Conservation (phyloP, 2,329 filamentous ascomycete genomes). For the Lecanicillium sp. region DNA sequence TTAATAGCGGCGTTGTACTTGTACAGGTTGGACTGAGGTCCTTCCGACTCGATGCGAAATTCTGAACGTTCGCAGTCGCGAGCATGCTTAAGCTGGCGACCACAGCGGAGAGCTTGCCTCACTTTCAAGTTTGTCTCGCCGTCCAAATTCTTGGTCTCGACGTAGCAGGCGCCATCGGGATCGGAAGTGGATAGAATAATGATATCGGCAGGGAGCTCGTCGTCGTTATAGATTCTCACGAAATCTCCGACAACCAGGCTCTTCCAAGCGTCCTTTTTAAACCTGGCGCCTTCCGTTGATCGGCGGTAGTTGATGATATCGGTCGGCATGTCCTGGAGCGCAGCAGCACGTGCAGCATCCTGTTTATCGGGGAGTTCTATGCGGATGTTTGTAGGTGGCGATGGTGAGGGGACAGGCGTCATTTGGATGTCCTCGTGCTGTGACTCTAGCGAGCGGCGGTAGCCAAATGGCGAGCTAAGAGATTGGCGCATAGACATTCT, state of each 20-base stretch:
- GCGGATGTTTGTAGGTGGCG: slow-evolving; percentile 35
- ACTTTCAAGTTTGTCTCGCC: slow-evolving; percentile 98
- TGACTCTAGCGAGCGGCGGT: slow-evolving; percentile 44
- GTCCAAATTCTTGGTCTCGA: slow-evolving; percentile 97
- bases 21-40: slow-evolving; percentile 89
- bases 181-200: slow-evolving; percentile 91
- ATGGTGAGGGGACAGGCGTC: slow-evolving; percentile 85
- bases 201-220: slow-evolving; percentile 89
- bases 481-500: slow-evolving; percentile 27
- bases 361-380: slow-evolving; percentile 30
- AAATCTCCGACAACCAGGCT: slow-evolving; percentile 92
- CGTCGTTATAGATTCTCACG: slow-evolving; percentile 90
- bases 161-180: slow-evolving; percentile 87
- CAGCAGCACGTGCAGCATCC: slow-evolving; percentile 24
- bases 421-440: slow-evolving; percentile 75
- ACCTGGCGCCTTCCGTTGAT: slow-evolving; percentile 62
- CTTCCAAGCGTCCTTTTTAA: slow-evolving; percentile 94
- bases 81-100: slow-evolving; percentile 75
- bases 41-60: slow-evolving; percentile 84
- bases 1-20: slow-evolving; percentile 84
- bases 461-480: slow-evolving; percentile 42
- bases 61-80: slow-evolving; percentile 84
- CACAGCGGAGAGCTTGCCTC: slow-evolving; percentile 80
- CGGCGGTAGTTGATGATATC: slow-evolving; percentile 66
- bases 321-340: slow-evolving; percentile 37